phyloP scores from a whole-genome alignment of 176 grass and related monocot genomes.

The Cenchrus purpureus region DNA sequence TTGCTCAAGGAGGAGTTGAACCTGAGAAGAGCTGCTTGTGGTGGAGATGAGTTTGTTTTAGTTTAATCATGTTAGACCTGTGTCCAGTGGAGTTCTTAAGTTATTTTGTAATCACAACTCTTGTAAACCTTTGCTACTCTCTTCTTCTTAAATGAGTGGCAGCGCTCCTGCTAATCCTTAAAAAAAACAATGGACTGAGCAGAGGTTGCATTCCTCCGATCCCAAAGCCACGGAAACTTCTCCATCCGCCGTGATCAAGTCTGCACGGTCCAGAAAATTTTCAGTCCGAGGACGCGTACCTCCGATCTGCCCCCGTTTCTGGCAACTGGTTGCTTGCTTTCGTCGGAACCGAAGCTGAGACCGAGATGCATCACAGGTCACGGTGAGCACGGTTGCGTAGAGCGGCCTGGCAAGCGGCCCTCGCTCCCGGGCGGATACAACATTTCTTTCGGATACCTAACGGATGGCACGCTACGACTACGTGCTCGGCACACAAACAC shows the following conservation, averaged over 20 bases:
- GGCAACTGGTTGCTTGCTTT: not conserved
- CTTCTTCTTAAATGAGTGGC: no score
- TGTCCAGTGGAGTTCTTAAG: no score
- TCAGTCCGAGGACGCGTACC: not conserved
- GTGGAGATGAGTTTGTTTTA: no score
- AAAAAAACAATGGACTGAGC: not conserved
- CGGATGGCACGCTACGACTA: slow-evolving; percentile 9
- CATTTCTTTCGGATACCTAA: slow-evolving; percentile 42
- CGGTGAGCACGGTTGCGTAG: slow-evolving; percentile 16
- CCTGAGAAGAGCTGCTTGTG: no score
- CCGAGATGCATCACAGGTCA: not conserved
- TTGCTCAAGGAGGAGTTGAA: no score
- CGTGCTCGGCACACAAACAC: not conserved
- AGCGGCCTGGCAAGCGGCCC: not conserved
- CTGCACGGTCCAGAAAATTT: not conserved
- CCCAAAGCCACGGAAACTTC: not conserved
- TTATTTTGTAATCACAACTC: no score
- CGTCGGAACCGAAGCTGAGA: slow-evolving; percentile 9
- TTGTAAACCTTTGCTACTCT: no score
- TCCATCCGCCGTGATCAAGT: not conserved
- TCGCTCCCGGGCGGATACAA: slow-evolving; percentile 29
- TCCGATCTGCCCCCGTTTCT: not conserved
- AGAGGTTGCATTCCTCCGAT: not conserved
- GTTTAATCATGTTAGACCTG: no score
- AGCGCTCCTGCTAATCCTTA: no score